Percentiles rank a stretch among this genome's conserved stretches.
Evolutionary conservation across 2,329 filamentous ascomycete species (phyloP).

Genomic region (Tolypocladium endophyticum): DNA sequence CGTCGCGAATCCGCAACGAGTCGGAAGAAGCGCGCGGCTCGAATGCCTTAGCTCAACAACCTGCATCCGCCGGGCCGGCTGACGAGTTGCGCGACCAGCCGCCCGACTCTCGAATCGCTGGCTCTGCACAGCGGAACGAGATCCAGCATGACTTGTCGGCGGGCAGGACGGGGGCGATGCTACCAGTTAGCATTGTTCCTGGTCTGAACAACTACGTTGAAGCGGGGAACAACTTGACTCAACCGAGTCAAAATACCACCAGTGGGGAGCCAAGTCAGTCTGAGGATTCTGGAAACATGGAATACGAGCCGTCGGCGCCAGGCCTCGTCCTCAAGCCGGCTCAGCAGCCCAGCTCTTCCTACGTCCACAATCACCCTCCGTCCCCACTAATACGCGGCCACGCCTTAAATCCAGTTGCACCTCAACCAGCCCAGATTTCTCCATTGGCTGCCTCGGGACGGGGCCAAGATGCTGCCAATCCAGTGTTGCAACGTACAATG

Average conservation of each 20-base stretch:
- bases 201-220: constrained; percentile 19
- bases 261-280: constrained; percentile 30
- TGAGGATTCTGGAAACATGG: constrained; percentile 26
- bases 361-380: constrained; percentile 25
- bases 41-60: constrained; percentile 6
- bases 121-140: constrained; percentile 1
- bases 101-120: neutral
- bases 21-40: constrained; percentile 19
- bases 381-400: constrained; percentile 62
- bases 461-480: constrained; percentile 8
- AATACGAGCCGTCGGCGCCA: constrained; percentile 7
- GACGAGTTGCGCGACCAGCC: neutral
- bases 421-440: constrained; percentile 63
- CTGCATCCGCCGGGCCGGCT: neutral
- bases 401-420: constrained; percentile 62
- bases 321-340: constrained; percentile 6
- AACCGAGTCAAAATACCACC: constrained; percentile 21
- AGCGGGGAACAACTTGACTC: constrained; percentile 4
- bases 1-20: constrained; percentile 36
- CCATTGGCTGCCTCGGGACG: constrained; percentile 39
- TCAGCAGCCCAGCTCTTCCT: constrained; percentile 11
- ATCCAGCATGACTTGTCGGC: constrained; percentile 4
- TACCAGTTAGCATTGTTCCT: constrained; percentile 14
- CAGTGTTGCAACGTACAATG: constrained; percentile 1
- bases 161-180: neutral